phyloP scores from a whole-genome alignment of 148 eudicot genomes.

The Amaranthus palmeri region DNA sequence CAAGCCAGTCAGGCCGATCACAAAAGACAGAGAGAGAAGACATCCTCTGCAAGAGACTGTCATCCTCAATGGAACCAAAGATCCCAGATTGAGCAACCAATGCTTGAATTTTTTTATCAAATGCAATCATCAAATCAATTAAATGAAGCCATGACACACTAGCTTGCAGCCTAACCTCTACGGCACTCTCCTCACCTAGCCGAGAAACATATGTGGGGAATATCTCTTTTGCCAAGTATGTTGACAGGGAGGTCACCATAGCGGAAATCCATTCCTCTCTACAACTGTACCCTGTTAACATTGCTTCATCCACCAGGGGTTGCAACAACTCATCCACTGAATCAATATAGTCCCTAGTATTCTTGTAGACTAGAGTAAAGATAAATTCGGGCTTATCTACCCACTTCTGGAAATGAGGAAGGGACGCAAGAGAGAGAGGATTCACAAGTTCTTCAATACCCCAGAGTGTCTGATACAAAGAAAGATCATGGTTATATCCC shows the following conservation, averaged over 20 bases:
- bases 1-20: slow-evolving; percentile 97
- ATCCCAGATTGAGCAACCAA: slow-evolving; percentile 62
- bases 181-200: slow-evolving; percentile 49
- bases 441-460: slow-evolving; percentile 90
- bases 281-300: slow-evolving; percentile 87
- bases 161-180: slow-evolving; percentile 44
- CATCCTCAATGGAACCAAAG: slow-evolving; percentile 48
- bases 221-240: slow-evolving; percentile 82
- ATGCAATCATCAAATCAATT: slow-evolving; percentile 79
- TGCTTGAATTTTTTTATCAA: slow-evolving; percentile 69
- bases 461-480: slow-evolving; percentile 87
- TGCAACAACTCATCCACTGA: slow-evolving; percentile 87
- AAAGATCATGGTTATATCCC: slow-evolving; percentile 47
- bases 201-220: slow-evolving; percentile 58
- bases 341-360: slow-evolving; percentile 77
- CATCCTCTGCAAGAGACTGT: slow-evolving; percentile 51
- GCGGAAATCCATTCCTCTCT: slow-evolving; percentile 97
- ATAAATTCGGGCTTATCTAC: slow-evolving; percentile 79
- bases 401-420: slow-evolving; percentile 87
- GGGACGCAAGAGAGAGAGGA: slow-evolving; percentile 67
- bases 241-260: slow-evolving; percentile 70
- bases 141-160: slow-evolving; percentile 74
- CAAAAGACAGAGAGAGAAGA: slow-evolving; percentile 73
- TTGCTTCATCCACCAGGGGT: slow-evolving; percentile 93
- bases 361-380: slow-evolving; percentile 86